Conservation (phyloP, 2,329 filamentous ascomycete species). For the Penicillium sp. region DNA sequence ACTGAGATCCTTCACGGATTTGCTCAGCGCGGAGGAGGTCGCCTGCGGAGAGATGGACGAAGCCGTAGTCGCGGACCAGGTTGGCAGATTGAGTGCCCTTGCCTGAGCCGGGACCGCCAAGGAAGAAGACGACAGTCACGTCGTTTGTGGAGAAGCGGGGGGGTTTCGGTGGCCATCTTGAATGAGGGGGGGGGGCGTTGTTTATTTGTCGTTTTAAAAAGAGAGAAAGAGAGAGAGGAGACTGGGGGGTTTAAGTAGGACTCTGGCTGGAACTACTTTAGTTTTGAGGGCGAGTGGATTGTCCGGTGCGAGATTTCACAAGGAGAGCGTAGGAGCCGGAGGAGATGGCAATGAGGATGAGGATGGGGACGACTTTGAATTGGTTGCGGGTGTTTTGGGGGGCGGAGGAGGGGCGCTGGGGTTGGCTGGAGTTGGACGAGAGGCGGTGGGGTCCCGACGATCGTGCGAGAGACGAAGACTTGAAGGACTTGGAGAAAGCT, state of each 20-base stretch:
- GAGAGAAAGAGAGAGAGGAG: constrained; percentile 14
- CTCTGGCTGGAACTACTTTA: constrained; percentile 10
- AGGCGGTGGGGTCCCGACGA: constrained; percentile 17
- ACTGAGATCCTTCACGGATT: constrained; percentile 78
- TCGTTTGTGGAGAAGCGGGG: constrained; percentile 76
- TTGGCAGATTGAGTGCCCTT: constrained; percentile 95
- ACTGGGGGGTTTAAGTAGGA: constrained; percentile 39
- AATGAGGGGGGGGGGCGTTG: constrained; percentile 44
- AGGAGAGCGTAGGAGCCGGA: constrained; percentile 52
- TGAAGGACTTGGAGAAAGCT: constrained; percentile 16
- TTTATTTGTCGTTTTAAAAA: constrained; percentile 50
- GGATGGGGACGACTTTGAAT: constrained; percentile 44
- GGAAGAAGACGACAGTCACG: constrained; percentile 93
- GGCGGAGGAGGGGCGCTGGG: constrained; percentile 15
- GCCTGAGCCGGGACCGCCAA: constrained; percentile 90
- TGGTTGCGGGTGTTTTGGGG: constrained; percentile 35
- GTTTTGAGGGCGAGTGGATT: constrained; percentile 6
- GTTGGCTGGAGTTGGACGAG: constrained; percentile 14
- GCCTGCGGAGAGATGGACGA: constrained; percentile 89
- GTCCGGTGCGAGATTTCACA: constrained; percentile 47
- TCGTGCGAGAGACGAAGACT: constrained; percentile 7
- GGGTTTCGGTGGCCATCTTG: constrained; percentile 51
- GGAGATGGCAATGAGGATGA: constrained; percentile 47
- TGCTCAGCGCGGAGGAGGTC: constrained; percentile 94
- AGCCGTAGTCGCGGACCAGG: constrained; percentile 82